Evolutionary conservation across 495 filamentous ascomycete species (phyloP).

Genomic region (Aspergillus nidulans): DNA sequence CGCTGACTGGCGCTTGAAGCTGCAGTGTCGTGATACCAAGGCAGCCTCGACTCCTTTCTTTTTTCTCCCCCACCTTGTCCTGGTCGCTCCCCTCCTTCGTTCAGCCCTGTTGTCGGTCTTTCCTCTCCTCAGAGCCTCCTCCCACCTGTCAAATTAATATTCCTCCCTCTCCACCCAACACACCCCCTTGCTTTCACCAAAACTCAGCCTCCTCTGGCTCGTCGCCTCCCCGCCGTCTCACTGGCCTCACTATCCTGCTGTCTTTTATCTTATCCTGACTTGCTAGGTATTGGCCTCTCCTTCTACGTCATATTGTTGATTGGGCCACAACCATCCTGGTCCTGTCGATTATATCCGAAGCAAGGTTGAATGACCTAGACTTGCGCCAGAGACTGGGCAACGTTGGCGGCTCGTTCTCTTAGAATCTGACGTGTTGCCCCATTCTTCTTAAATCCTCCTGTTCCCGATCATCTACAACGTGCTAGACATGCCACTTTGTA

Average conservation of each 20-base stretch:
- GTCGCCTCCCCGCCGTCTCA: neutral
- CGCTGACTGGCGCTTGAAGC: neutral
- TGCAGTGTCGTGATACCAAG: neutral
- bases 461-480: neutral
- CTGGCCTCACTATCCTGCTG: neutral
- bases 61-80: neutral
- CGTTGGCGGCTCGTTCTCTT: neutral
- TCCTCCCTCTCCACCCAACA: neutral
- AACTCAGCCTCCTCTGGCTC: slow-evolving; percentile 6
- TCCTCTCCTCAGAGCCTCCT: neutral
- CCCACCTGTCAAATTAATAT: neutral
- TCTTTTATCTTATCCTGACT: slow-evolving; percentile 1
- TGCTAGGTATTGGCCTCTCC: slow-evolving; percentile 7
- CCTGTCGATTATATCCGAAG: neutral
- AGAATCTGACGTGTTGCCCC: neutral
- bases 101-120: slow-evolving; percentile 2
- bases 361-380: neutral
- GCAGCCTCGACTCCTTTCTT: slow-evolving; percentile 1
- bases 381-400: neutral
- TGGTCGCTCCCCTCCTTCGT: neutral
- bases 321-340: neutral
- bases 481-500: slow-evolving; percentile 11
- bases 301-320: slow-evolving; percentile 11
- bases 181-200: neutral
- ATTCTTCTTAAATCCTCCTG: neutral